A percentile compares a stretch with the other conserved stretches of the same genome.
These are phyloP conservation scores for Kwoniella dejecticola DNA, from an alignment of 768 basidiomycete genomes.

Conservation along the genomic window DNA sequence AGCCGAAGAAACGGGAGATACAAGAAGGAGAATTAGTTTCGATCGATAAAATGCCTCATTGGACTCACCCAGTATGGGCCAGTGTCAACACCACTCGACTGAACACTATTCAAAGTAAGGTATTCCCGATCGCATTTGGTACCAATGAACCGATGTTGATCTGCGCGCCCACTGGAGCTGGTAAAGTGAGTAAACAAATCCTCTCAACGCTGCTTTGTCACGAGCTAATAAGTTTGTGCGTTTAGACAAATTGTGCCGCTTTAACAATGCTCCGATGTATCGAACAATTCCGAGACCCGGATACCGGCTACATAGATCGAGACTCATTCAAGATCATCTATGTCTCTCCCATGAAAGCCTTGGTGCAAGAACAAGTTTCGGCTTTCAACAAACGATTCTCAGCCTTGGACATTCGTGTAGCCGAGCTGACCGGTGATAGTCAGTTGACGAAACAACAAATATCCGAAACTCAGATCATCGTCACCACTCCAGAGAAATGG, in stretches of 20 bases:
- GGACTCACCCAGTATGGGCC: conserved; percentile 82
- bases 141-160: conserved; percentile 92
- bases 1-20: conserved; percentile 75
- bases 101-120: conserved; percentile 89
- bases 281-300: conserved; percentile 79
- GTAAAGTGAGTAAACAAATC: conserved; percentile 68
- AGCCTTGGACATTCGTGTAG: conserved; percentile 76
- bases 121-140: conserved; percentile 83
- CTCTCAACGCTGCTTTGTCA: too few species aligned
- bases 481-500: conserved; percentile 99
- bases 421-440: conserved; percentile 93
- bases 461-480: conserved; percentile 93
- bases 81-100: conserved; percentile 68
- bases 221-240: too few species aligned
- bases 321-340: conserved; percentile 95
- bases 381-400: conserved; percentile 80
- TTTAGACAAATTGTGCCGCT: conserved; percentile 95
- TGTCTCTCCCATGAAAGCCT: conserved; percentile 97
- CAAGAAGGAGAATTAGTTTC: conserved; percentile 65
- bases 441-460: conserved; percentile 99
- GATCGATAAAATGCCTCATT: conserved; percentile 72
- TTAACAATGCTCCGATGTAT: conserved; percentile 90
- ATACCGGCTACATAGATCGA: conserved; percentile 76
- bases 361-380: conserved; percentile 98
- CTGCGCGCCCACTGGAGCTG: conserved; percentile 97